Evolutionary conservation across 1,284 basidiomycete genomes (phyloP).

Genomic region (Rhodofomes roseus): DNA sequence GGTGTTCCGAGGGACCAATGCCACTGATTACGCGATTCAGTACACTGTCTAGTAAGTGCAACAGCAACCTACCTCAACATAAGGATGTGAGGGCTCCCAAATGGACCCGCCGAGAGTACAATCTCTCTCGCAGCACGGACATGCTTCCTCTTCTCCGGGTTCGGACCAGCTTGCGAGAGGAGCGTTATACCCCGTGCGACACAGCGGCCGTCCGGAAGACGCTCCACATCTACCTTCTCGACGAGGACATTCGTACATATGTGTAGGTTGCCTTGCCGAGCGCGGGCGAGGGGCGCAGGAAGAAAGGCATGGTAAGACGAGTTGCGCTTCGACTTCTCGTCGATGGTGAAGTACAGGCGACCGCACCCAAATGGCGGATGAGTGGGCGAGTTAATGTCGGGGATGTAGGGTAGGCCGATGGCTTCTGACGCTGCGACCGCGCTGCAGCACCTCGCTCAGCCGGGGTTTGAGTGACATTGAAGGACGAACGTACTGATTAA

Average conservation of each 20-base stretch:
- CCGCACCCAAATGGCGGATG: constrained; percentile 21
- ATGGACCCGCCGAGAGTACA: constrained; percentile 29
- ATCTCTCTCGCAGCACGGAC: constrained; percentile 27
- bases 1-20: constrained; percentile 28
- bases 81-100: constrained; percentile 31
- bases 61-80: constrained; percentile 27
- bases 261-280: constrained; percentile 19
- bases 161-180: constrained; percentile 6
- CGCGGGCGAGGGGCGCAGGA: constrained; percentile 16
- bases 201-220: background rate
- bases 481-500: constrained; percentile 6
- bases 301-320: constrained; percentile 29
- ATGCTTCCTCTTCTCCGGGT: constrained; percentile 7
- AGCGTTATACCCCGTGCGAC: constrained; percentile 13
- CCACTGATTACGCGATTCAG: constrained; percentile 15
- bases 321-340: constrained; percentile 18
- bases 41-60: background rate
- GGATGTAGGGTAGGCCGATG: constrained; percentile 20
- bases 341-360: constrained; percentile 22
- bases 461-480: background rate
- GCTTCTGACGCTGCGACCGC: constrained; percentile 2
- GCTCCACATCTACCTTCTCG: constrained; percentile 10
- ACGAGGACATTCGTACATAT: constrained; percentile 28
- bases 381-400: constrained; percentile 26
- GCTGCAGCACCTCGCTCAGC: background rate